Evolutionary conservation across 331 rosid genomes (phyloP).

Genomic region (Dryas integrifolia): DNA sequence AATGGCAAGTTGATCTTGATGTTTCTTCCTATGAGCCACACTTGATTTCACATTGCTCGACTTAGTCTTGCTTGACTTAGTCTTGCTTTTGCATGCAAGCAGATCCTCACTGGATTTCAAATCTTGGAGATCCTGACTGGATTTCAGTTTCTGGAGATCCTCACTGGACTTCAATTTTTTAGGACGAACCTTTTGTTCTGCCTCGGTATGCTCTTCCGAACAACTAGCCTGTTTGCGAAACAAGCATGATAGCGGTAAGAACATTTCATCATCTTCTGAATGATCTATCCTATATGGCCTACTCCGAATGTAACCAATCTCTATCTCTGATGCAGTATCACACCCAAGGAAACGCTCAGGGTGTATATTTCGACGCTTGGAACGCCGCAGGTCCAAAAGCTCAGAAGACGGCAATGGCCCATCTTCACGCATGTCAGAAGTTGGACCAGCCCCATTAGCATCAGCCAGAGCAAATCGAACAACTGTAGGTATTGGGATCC

Average conservation of each 20-base stretch:
- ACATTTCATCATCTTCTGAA: conserved; percentile 49
- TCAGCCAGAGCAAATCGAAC: conserved; percentile 39
- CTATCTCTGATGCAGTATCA: conserved; percentile 42
- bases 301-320: conserved; percentile 56
- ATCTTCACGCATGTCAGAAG: conserved; percentile 29
- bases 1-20: conserved; percentile 46
- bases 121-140: background rate
- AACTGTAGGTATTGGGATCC: conserved; percentile 42
- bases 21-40: conserved; percentile 24
- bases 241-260: conserved; percentile 48
- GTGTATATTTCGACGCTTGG: conserved; percentile 75
- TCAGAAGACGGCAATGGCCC: conserved; percentile 31
- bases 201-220: conserved; percentile 20
- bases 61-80: conserved; percentile 12
- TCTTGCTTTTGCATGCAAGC: background rate
- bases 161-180: conserved; percentile 12
- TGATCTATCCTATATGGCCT: conserved; percentile 48
- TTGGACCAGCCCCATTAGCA: conserved; percentile 22
- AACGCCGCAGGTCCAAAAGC: conserved; percentile 62
- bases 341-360: conserved; percentile 85
- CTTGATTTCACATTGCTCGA: conserved; percentile 22
- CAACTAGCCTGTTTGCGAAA: conserved; percentile 30
- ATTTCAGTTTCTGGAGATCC: conserved; percentile 19
- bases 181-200: conserved; percentile 19
- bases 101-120: background rate